Conservation (phyloP, 2,329 filamentous ascomycete species). For the Juglanconis sp. region DNA sequence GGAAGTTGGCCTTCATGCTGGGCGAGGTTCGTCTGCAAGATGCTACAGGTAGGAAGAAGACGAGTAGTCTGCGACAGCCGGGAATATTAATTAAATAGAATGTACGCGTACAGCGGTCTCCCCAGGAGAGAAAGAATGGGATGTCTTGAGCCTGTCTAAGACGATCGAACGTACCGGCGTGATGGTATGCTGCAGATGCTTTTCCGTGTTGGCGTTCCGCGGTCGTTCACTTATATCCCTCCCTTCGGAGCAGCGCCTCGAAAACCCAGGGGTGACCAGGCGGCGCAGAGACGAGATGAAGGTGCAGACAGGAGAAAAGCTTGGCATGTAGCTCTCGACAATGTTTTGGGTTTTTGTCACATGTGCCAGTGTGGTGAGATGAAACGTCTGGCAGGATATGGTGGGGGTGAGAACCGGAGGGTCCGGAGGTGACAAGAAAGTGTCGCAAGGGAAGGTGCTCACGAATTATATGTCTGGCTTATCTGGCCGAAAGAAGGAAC, state of each 20-base stretch:
- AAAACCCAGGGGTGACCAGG: neutral
- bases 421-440: neutral
- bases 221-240: neutral
- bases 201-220: neutral
- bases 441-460: neutral
- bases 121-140: neutral
- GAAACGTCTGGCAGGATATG: neutral
- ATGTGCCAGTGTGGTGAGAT: neutral
- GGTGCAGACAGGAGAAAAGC: neutral
- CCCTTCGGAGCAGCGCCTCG: neutral
- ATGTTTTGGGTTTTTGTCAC: neutral
- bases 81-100: neutral
- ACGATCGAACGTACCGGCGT: constrained; percentile 7
- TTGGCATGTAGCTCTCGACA: neutral
- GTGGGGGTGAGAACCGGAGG: neutral
- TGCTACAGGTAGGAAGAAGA: neutral
- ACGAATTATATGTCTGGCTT: neutral
- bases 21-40: neutral
- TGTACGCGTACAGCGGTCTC: neutral
- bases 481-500: neutral
- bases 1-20: constrained; percentile 13
- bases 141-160: constrained; percentile 7
- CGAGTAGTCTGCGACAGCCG: neutral
- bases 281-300: neutral
- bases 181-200: neutral